Conservation (phyloP, 768 basidiomycete species). For the Termitomyces sp. region DNA sequence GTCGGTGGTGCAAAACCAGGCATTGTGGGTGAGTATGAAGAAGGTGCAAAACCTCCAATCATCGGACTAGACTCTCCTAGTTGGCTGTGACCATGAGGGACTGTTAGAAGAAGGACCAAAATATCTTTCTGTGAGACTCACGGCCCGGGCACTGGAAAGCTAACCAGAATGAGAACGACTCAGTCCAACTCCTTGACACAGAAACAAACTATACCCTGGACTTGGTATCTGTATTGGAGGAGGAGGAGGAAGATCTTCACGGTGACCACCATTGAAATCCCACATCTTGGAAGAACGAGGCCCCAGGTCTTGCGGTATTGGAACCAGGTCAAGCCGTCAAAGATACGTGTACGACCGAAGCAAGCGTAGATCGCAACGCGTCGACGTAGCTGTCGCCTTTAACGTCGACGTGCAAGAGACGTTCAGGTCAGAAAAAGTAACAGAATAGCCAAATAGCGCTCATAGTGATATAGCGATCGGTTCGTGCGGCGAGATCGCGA, state of each 20-base stretch:
- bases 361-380: not conserved
- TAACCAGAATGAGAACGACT: constrained; percentile 5
- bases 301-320: not conserved
- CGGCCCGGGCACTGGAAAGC: constrained; percentile 21
- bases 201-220: constrained; percentile 16
- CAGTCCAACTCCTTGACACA: not conserved
- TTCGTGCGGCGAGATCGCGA: not conserved
- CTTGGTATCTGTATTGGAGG: constrained; percentile 18
- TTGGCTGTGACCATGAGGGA: not conserved
- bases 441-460: not conserved
- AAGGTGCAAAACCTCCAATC: constrained; percentile 6
- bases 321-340: not conserved
- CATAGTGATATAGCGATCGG: not conserved
- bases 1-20: constrained; percentile 11
- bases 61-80: constrained; percentile 3
- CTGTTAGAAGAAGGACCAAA: not conserved
- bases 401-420: not conserved
- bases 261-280: constrained; percentile 24
- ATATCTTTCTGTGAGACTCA: constrained; percentile 12
- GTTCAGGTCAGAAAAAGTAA: not conserved
- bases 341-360: not conserved
- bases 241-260: constrained; percentile 14
- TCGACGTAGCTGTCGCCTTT: not conserved
- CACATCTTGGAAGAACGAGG: constrained; percentile 26
- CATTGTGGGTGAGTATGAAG: constrained; percentile 8